phyloP scores from a whole-genome alignment of 306 rosid genomes.

The Boehmeria nivea region DNA sequence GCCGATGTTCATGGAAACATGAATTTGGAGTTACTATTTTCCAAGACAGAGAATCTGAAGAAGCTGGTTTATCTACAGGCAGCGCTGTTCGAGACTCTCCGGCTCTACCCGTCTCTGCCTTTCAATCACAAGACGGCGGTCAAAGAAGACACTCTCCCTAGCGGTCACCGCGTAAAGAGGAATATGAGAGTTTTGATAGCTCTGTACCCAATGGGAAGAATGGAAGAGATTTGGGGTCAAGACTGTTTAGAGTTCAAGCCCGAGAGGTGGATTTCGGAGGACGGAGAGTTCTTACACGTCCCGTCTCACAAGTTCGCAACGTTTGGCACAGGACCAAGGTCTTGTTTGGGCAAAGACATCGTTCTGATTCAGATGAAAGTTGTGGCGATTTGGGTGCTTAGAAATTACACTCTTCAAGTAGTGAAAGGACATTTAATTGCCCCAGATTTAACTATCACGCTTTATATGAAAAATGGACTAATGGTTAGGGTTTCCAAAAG shows the following conservation, averaged over 20 bases:
- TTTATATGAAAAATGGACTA: conserved; percentile 46
- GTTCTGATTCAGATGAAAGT: conserved; percentile 41
- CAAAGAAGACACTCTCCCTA: conserved; percentile 37
- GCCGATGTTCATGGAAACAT: no score
- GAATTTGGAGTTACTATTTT: conserved; percentile 17
- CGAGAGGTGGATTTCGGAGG: conserved; percentile 48
- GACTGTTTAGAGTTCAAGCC: conserved; percentile 58
- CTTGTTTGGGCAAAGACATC: conserved; percentile 45
- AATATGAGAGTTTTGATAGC: conserved; percentile 22
- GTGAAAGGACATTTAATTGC: conserved; percentile 18
- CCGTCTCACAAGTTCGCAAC: conserved; percentile 44
- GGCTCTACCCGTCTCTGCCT: conserved; percentile 52
- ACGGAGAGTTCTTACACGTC: conserved; percentile 17
- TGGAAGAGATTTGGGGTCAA: conserved; percentile 43
- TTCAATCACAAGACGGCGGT: conserved; percentile 26
- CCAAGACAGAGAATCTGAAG: conserved; percentile 10
- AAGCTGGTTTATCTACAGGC: conserved; percentile 43
- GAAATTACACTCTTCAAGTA: conserved; percentile 22
- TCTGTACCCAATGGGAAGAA: conserved; percentile 46
- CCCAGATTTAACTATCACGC: conserved; percentile 27
- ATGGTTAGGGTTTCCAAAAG: conserved; percentile 26
- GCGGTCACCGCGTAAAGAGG: conserved; percentile 31
- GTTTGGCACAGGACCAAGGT: conserved; percentile 47
- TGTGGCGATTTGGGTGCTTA: conserved; percentile 21
- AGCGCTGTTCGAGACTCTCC: conserved; percentile 40